Conservation (phyloP, 140 eudicot genomes). For the Anethum foeniculum region DNA sequence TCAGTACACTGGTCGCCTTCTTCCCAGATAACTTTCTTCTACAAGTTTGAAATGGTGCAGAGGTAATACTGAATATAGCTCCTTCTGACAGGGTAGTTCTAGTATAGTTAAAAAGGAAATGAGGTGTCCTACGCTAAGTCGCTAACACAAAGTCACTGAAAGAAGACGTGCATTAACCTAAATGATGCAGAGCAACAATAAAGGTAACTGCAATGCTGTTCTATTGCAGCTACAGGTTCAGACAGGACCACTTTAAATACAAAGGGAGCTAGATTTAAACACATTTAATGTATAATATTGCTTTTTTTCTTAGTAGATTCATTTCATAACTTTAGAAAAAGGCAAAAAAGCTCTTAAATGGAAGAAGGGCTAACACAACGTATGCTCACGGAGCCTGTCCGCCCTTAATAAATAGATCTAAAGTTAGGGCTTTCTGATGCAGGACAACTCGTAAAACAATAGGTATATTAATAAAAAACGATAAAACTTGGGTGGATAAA, state of each 20-base stretch:
- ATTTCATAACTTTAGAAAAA: not conserved
- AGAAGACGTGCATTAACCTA: not conserved
- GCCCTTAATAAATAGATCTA: not conserved
- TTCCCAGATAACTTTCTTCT: slow-evolving; percentile 89
- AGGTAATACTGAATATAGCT: slow-evolving; percentile 49
- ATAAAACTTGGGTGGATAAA: too few relatives aligned
- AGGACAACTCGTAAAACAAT: too few relatives aligned
- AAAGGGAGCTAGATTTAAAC: not conserved
- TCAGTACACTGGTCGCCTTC: slow-evolving; percentile 79
- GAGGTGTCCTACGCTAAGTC: not conserved
- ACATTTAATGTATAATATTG: not conserved
- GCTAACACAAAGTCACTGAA: not conserved
- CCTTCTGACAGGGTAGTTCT: slow-evolving; percentile 57
- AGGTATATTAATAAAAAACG: too few relatives aligned
- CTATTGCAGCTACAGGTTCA: not conserved
- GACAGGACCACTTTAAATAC: not conserved
- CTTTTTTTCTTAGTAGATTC: not conserved
- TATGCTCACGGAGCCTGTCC: not conserved
- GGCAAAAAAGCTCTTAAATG: not conserved
- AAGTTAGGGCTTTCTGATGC: not conserved
- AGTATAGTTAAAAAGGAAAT: slow-evolving; percentile 33
- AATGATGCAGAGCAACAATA: not conserved
- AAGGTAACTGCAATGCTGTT: not conserved
- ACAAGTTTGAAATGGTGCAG: slow-evolving; percentile 81
- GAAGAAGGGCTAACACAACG: not conserved